Evolutionary conservation across 2,329 filamentous ascomycete species (phyloP).

Genomic region (Mycosphaerella sp.): DNA sequence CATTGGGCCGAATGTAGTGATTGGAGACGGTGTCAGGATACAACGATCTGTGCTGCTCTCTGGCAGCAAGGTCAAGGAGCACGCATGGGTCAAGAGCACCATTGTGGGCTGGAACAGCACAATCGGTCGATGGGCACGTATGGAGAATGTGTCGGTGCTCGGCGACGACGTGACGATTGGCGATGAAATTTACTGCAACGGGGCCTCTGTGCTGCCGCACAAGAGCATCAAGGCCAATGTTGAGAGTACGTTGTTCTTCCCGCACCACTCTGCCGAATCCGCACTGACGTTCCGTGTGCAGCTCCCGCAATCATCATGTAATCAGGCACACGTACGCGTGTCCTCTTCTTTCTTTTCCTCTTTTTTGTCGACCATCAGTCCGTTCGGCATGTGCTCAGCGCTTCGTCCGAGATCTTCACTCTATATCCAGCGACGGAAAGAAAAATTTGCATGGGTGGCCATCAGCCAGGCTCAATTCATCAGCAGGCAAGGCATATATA

Average conservation of each 20-base stretch:
- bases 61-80: constrained; percentile 93
- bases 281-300: constrained; percentile 12
- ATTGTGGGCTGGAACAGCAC: constrained; percentile 98
- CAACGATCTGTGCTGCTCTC: constrained; percentile 87
- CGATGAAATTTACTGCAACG: constrained; percentile 98
- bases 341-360: background rate
- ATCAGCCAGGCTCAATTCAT: background rate
- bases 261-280: background rate
- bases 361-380: background rate
- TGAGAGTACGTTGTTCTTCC: constrained; percentile 54
- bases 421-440: constrained; percentile 7
- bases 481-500: constrained; percentile 4
- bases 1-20: constrained; percentile 84
- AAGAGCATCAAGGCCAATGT: constrained; percentile 99
- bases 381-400: constrained; percentile 4
- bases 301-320: constrained; percentile 27
- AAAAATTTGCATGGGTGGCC: background rate
- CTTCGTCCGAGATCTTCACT: constrained; percentile 14
- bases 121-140: constrained; percentile 88
- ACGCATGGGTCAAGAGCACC: constrained; percentile 97
- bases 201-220: constrained; percentile 79
- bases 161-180: constrained; percentile 97
- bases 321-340: background rate
- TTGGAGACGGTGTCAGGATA: constrained; percentile 89
- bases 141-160: constrained; percentile 97